A percentile compares a stretch with the other conserved stretches of the same genome.
These are phyloP conservation scores for Mucor saturninus DNA, from an alignment of 371 early-diverging fungal species.

Conservation along the genomic window DNA sequence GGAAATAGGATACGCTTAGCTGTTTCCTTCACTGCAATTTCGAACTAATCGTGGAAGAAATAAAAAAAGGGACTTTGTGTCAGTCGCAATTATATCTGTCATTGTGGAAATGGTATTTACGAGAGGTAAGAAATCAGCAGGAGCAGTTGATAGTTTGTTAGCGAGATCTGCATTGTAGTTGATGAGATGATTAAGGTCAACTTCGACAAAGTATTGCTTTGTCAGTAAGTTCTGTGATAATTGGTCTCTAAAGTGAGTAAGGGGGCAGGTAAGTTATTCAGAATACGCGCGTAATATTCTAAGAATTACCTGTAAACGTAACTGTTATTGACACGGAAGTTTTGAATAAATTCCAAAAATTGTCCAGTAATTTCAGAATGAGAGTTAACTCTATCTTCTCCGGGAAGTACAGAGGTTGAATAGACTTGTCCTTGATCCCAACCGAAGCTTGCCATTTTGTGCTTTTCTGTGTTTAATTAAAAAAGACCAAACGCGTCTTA, in stretches of 20 bases:
- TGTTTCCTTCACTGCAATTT: constrained; percentile 77
- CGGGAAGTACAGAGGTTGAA: constrained; percentile 69
- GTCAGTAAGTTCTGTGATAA: constrained; percentile 81
- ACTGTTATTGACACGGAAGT: constrained; percentile 75
- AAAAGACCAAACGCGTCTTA: constrained; percentile 3
- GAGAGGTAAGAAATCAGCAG: constrained; percentile 83
- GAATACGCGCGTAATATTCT: background rate
- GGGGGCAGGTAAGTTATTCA: constrained; percentile 22
- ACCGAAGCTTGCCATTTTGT: constrained; percentile 63
- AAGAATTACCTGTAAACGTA: constrained; percentile 72
- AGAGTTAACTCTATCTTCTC: constrained; percentile 62
- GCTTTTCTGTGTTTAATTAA: background rate
- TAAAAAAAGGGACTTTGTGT: background rate
- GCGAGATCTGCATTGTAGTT: constrained; percentile 84
- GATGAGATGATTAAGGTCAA: constrained; percentile 85
- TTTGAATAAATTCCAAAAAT: constrained; percentile 78
- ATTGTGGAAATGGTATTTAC: constrained; percentile 38
- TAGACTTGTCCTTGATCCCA: constrained; percentile 86
- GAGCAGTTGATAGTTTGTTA: constrained; percentile 75
- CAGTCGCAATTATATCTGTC: background rate
- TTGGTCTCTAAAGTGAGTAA: constrained; percentile 70
- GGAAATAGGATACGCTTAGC: constrained; percentile 70
- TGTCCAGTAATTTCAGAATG: constrained; percentile 58
- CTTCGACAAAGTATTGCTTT: constrained; percentile 79
- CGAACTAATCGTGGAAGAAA: constrained; percentile 65